Conservation (phyloP, 352 stramenopile genomes). For the Peronospora destructor region DNA sequence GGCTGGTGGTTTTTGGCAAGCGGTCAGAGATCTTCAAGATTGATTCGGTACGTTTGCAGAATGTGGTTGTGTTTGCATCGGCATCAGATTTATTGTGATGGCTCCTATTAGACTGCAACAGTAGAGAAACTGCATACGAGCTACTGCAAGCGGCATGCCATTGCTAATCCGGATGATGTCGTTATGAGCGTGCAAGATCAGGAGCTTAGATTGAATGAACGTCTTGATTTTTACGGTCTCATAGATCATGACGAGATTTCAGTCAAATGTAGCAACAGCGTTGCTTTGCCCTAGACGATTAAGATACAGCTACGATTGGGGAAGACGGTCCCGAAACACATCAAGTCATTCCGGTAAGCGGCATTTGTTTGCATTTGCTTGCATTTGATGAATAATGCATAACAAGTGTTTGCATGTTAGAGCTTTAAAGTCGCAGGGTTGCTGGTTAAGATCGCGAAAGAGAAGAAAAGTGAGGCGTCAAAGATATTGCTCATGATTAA, state of each 20-base stretch:
- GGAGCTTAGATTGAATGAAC: constrained; percentile 35
- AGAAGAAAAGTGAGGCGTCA: constrained; percentile 16
- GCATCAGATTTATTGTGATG: neutral
- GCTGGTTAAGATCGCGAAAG: constrained; percentile 25
- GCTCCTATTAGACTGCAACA: constrained; percentile 28
- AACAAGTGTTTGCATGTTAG: constrained; percentile 15
- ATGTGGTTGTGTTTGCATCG: neutral
- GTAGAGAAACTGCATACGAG: constrained; percentile 55
- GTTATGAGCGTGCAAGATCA: constrained; percentile 42
- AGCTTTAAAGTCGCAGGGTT: constrained; percentile 39
- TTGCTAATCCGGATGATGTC: constrained; percentile 41
- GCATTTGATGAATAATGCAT: neutral
- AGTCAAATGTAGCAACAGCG: constrained; percentile 38
- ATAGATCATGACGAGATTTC: constrained; percentile 57
- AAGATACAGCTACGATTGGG: constrained; percentile 37
- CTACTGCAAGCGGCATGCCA: constrained; percentile 59
- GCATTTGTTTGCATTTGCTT: neutral
- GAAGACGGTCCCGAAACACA: constrained; percentile 31
- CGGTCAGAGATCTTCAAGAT: constrained; percentile 64
- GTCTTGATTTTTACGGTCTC: constrained; percentile 43
- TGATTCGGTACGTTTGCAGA: constrained; percentile 36
- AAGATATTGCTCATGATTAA: constrained; percentile 45
- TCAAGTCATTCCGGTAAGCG: constrained; percentile 35
- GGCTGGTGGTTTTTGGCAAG: constrained; percentile 44
- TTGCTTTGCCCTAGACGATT: constrained; percentile 27